phyloP scores from a whole-genome alignment of 139 green algal species.

The Chlorella sp. region DNA sequence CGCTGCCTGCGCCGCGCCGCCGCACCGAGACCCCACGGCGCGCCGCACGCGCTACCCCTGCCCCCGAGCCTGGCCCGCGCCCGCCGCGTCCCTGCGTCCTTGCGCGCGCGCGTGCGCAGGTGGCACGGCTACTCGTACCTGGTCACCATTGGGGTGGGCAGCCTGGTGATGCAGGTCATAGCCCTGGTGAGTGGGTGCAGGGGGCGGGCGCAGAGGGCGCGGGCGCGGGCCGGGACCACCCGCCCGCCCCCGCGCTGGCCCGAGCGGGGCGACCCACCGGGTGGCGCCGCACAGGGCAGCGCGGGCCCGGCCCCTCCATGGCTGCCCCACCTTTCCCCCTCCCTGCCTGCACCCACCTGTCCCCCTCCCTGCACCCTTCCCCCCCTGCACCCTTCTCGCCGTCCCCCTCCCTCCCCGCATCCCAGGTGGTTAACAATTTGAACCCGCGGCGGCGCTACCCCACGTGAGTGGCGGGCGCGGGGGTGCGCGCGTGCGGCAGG shows the following conservation, averaged over 20 bases:
- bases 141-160: slow-evolving; percentile 23
- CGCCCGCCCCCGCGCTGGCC: too few relatives aligned
- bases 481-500: too few relatives aligned
- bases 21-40: too few relatives aligned
- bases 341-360: neutral
- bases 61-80: too few relatives aligned
- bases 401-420: neutral
- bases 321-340: neutral
- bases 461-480: slow-evolving; percentile 30
- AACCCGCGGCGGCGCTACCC: slow-evolving; percentile 27
- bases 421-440: slow-evolving; percentile 30
- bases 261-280: neutral
- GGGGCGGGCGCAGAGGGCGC: neutral
- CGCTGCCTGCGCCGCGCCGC: too few relatives aligned
- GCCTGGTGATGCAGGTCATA: slow-evolving; percentile 22
- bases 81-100: too few relatives aligned
- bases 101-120: too few relatives aligned
- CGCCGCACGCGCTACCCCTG: too few relatives aligned
- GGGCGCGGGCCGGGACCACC: neutral
- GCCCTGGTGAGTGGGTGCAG: slow-evolving; percentile 1
- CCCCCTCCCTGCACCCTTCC: neutral
- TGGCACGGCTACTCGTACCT: slow-evolving; percentile 42
- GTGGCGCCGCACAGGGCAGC: neutral
- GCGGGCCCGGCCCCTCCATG: neutral
- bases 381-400: neutral